These are phyloP conservation scores for Apiospora pterosperma DNA, from an alignment of 2,329 filamentous ascomycete species.

Conservation along the genomic window DNA sequence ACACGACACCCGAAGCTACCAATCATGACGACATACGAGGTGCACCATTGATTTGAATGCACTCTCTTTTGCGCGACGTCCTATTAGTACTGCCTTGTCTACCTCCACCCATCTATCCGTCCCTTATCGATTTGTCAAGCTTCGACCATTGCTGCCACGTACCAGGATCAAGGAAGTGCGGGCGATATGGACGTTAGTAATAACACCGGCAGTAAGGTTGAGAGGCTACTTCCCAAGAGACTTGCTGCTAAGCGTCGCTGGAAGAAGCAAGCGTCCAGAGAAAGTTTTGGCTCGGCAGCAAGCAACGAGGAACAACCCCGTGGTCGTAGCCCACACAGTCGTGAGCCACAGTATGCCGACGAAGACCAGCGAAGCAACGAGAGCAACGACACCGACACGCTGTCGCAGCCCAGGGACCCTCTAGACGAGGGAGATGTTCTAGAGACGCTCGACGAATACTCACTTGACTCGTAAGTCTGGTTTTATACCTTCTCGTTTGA, in stretches of 20 bases:
- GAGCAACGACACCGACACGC: background rate
- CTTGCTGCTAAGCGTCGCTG: constrained; percentile 45
- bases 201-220: constrained; percentile 32
- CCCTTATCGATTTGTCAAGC: background rate
- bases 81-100: background rate
- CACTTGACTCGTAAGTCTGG: constrained; percentile 27
- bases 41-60: background rate
- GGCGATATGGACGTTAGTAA: constrained; percentile 14
- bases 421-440: background rate
- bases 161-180: background rate
- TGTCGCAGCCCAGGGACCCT: background rate
- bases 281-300: constrained; percentile 26
- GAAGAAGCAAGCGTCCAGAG: constrained; percentile 41
- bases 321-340: constrained; percentile 22
- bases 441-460: constrained; percentile 22
- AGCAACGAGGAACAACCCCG: constrained; percentile 28
- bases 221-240: constrained; percentile 51
- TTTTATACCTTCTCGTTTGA: constrained; percentile 11
- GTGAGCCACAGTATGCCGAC: constrained; percentile 14
- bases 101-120: background rate
- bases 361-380: constrained; percentile 14
- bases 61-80: background rate
- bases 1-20: background rate
- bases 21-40: background rate
- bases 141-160: background rate